phyloP scores from a whole-genome alignment of 2,329 filamentous ascomycete genomes.

The Clonostachys rhizophaga region DNA sequence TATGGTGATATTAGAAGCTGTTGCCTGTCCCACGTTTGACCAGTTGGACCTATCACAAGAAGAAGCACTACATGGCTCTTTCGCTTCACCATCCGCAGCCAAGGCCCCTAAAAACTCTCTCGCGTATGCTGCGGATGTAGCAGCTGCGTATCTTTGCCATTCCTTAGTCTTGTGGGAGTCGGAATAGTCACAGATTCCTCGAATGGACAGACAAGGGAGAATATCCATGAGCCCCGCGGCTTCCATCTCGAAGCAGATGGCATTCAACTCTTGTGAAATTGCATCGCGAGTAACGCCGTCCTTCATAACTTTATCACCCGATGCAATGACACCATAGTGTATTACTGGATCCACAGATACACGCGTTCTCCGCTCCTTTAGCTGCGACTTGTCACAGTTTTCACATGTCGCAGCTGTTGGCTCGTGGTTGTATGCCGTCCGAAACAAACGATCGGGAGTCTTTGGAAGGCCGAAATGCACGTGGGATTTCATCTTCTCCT shows the following conservation, averaged over 20 bases:
- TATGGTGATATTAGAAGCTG: too few relatives aligned
- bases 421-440: not conserved
- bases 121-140: conserved; percentile 14
- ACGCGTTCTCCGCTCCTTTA: not conserved
- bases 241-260: conserved; percentile 19
- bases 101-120: conserved; percentile 4
- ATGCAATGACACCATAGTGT: conserved; percentile 14
- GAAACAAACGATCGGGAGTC: conserved; percentile 5
- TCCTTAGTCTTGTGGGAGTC: conserved; percentile 13
- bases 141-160: conserved; percentile 16
- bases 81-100: not conserved
- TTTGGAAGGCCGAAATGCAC: conserved; percentile 3
- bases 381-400: conserved; percentile 1
- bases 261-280: conserved; percentile 5
- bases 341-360: conserved; percentile 1
- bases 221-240: conserved; percentile 13
- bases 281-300: conserved; percentile 21
- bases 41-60: too few relatives aligned
- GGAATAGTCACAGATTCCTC: conserved; percentile 23
- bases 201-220: conserved; percentile 22
- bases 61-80: too few relatives aligned
- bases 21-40: too few relatives aligned
- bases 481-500: not conserved
- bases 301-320: conserved; percentile 25
- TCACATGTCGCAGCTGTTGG: not conserved